Evolutionary conservation across 441 rosid genomes (phyloP), one percentile per base, ranked within the genome.

Genomic region (Mallotus repandus): DNA sequence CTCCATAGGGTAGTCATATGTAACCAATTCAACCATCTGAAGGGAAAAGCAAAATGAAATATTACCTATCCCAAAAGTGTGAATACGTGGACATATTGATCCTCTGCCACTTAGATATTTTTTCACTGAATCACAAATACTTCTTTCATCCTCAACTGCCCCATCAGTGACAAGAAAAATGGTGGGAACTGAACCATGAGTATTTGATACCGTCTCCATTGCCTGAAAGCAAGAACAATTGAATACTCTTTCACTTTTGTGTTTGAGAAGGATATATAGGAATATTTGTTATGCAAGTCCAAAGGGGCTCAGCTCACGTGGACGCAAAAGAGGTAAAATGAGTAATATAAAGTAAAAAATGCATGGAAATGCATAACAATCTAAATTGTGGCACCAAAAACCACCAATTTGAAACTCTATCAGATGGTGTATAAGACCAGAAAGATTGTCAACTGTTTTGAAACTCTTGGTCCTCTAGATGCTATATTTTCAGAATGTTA

Each of bases 11-110:
- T 41, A 38, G n/a, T 57, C 32, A 69, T 13, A 63, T 71, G 74
- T 9, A 18, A 19, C 25, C 59, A 71, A 13, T 61, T 50, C 49
- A n/a, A 63, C 21, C 46, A 49, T 38, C 32, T 22, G 29, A 25
- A 25, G 25, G 52, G 19, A 13, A 35, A 62, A 55, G 64, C 41
- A 25, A 35, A 8, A 71, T 61, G 66, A 79, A 72, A 48, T 19
- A 74, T 77, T 85, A 95, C 99, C 99, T 83, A 96, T 81, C 55
- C 98, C 98, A 74, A 96, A 96, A 62, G 98, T 88, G 84, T 84
- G 81, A 84, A 96, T 86, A 25, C 96, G 94, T 50, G 97, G 97
- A 82, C 60, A 66, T 59, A 87, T 77, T 15, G 83, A 74, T 80
- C 85, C 89, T 81, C 76, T 84, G 73, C 80, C 84, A 62, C 74